phyloP scores from a whole-genome alignment of 2,329 filamentous ascomycete genomes.

The Aspergillus tanneri region DNA sequence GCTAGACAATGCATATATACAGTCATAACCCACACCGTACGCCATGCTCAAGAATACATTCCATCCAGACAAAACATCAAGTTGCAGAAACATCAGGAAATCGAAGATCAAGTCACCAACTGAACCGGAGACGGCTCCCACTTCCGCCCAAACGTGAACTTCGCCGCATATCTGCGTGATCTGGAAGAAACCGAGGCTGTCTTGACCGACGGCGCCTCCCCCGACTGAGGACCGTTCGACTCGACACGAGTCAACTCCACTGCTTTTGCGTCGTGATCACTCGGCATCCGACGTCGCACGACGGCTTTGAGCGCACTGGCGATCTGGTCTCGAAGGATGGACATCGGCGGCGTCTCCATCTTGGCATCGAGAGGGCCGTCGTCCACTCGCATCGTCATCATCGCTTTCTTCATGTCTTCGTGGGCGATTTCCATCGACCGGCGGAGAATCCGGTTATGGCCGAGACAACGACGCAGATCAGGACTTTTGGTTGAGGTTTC shows the following conservation, averaged over 20 bases:
- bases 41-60: too few relatives aligned
- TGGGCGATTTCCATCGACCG: slow-evolving; percentile 20
- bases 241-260: neutral
- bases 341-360: neutral
- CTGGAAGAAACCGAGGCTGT: neutral
- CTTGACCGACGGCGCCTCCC: neutral
- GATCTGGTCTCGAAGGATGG: slow-evolving; percentile 15
- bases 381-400: slow-evolving; percentile 12
- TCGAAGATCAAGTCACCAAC: slow-evolving; percentile 13
- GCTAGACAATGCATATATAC: too few relatives aligned
- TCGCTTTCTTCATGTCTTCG: slow-evolving; percentile 13
- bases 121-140: neutral
- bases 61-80: too few relatives aligned
- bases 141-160: neutral
- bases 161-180: neutral
- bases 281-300: slow-evolving; percentile 9
- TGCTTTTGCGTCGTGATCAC: neutral
- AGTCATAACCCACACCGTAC: too few relatives aligned
- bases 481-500: slow-evolving; percentile 18
- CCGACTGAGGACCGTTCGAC: neutral
- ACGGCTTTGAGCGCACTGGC: slow-evolving; percentile 13
- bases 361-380: slow-evolving; percentile 5
- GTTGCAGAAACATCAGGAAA: too few relatives aligned
- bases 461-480: slow-evolving; percentile 26
- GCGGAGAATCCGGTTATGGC: slow-evolving; percentile 20